Evolutionary conservation across 352 stramenopile genomes (phyloP), one percentile per base, ranked within the genome.

Genomic region (Phytophthora kernoviae): DNA sequence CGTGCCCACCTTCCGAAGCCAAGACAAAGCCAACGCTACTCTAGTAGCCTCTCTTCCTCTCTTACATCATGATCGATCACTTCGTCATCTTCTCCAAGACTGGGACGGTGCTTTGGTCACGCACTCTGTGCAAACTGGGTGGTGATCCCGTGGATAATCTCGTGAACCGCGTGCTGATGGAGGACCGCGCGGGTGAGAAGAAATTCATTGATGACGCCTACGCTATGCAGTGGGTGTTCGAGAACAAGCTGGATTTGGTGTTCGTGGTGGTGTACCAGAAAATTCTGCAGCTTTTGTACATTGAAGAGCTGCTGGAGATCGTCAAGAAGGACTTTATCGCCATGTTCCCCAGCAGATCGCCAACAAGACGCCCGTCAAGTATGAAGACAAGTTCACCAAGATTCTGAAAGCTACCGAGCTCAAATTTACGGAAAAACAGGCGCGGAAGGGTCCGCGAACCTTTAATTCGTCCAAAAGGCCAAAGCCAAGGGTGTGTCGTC

Each of bases 191-290:
- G 10, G 87, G 87, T 34, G 86, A 93, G 63, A 85, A 89, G 62
- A 88, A 88, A 57, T 96, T 96, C 72, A 82, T 92, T 40, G 73
- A 81, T 51, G 86, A 92, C 67, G 71, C 76, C 24, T 97, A 97
- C 75, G 79, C 78, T 32, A 88, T 97, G 80, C 90, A 97, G 54
- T 98, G 90, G 89, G 78, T 78, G 33, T 94, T 97, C 42, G 88
- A 94, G 71, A 98, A 98, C 79, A 96, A 97, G 65, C 71, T 95
- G 30, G 89, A 96, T 50, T 53, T 97, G 34, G 90, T 98, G 18
- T 96, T 97, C 50, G 92, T 97, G 36, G 87, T 96, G 42, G 89
- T 97, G 4, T 97, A 96, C 60, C 89, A 97, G 67, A 96, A 93
- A 62, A 93, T 96, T 45, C 61, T 97, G 48, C 86, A 96, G 64